These are phyloP conservation scores for Filosporella fistucella DNA, from an alignment of 495 filamentous ascomycete genomes.

Conservation along the genomic window DNA sequence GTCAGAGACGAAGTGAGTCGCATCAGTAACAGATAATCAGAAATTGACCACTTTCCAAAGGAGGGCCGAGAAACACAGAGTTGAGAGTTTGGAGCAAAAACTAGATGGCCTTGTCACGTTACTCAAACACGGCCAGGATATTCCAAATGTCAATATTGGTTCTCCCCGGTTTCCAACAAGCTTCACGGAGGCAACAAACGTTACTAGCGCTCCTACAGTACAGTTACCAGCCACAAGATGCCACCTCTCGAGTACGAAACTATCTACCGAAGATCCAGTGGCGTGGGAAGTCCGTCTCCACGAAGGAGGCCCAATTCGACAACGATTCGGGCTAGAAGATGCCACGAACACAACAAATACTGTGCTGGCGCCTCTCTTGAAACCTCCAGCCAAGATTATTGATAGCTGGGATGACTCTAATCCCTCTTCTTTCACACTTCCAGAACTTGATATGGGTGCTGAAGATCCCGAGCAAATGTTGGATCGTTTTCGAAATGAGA, in stretches of 20 bases:
- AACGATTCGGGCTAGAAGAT: not conserved
- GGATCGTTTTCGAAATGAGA: constrained; percentile 10
- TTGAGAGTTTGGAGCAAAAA: constrained; percentile 18
- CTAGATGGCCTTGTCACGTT: constrained; percentile 16
- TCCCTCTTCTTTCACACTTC: not conserved
- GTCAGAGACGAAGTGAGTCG: not conserved
- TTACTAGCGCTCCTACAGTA: not conserved
- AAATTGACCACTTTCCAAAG: too few species aligned
- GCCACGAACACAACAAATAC: not conserved
- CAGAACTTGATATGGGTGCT: constrained; percentile 1
- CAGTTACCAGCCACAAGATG: too few species aligned
- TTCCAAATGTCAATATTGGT: not conserved
- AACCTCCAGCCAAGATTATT: not conserved
- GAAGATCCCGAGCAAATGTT: constrained; percentile 4
- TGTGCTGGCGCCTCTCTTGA: not conserved
- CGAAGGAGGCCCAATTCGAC: not conserved
- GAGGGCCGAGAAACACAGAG: constrained; percentile 1
- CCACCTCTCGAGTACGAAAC: too few species aligned
- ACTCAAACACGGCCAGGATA: constrained; percentile 9
- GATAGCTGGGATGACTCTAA: too few species aligned
- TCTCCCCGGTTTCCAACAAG: not conserved
- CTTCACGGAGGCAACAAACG: too few species aligned
- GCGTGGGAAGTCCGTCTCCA: constrained; percentile 6
- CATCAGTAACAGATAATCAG: not conserved
- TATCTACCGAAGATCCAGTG: not conserved